Percentiles rank a stretch among this genome's conserved stretches.
These are phyloP conservation scores for Trichoderma guizhouense DNA, from an alignment of 2,329 filamentous ascomycete species.

Conservation along the genomic window DNA sequence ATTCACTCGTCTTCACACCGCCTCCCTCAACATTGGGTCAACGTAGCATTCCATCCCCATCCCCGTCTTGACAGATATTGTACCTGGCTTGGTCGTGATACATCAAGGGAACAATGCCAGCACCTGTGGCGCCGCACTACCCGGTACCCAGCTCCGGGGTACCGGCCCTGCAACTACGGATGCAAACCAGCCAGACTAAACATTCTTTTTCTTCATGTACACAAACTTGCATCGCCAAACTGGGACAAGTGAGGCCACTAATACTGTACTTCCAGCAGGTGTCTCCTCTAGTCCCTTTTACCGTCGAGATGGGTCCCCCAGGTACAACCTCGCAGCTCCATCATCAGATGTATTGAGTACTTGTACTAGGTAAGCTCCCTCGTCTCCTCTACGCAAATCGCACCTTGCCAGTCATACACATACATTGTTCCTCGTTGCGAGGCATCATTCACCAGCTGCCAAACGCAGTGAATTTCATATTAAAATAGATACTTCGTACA, in stretches of 20 bases:
- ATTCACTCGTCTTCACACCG: neutral
- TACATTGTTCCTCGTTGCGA: neutral
- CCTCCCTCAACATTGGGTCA: neutral
- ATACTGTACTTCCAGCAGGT: neutral
- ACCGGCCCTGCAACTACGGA: neutral
- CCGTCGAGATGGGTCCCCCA: neutral
- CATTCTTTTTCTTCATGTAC: neutral
- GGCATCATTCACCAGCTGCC: neutral
- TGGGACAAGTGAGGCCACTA: conserved; percentile 6
- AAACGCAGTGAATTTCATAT: neutral
- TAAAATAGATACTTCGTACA: neutral
- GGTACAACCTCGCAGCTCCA: neutral
- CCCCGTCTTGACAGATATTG: neutral
- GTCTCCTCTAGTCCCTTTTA: neutral
- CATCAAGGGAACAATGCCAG: neutral
- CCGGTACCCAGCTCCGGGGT: conserved; percentile 1
- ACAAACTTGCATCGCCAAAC: conserved; percentile 1
- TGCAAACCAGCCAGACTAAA: conserved; percentile 1
- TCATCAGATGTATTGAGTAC: neutral
- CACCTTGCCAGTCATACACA: too few species aligned
- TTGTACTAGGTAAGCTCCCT: neutral
- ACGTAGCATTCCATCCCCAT: neutral
- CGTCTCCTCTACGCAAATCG: neutral
- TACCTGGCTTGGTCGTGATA: neutral
- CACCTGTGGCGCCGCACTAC: conserved; percentile 10